Conservation (phyloP, 768 basidiomycete genomes). For the Kwoniella heveanensis region DNA sequence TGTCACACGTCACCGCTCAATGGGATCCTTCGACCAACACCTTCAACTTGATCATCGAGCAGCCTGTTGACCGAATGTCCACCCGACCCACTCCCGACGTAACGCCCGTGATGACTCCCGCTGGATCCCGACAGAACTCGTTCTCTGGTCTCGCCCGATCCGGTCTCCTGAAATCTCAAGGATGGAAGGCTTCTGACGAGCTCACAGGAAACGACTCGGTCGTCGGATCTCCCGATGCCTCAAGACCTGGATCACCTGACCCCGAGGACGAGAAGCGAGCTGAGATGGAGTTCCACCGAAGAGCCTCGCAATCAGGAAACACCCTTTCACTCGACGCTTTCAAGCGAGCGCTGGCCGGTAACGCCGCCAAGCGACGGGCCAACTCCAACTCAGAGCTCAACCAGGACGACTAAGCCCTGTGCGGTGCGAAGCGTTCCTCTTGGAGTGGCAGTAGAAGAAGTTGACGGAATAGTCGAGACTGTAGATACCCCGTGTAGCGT, state of each 20-base stretch:
- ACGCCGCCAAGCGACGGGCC: slow-evolving; percentile 42
- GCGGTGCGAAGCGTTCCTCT: too few relatives aligned
- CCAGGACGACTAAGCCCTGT: slow-evolving; percentile 16
- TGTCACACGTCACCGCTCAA: slow-evolving; percentile 52
- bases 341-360: slow-evolving; percentile 52
- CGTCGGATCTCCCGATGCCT: slow-evolving; percentile 46
- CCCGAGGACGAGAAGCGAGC: slow-evolving; percentile 24
- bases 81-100: slow-evolving; percentile 52
- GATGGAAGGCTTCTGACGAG: slow-evolving; percentile 49
- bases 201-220: slow-evolving; percentile 55
- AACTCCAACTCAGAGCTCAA: slow-evolving; percentile 26
- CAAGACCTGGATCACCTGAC: slow-evolving; percentile 37
- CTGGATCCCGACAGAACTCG: slow-evolving; percentile 47
- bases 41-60: slow-evolving; percentile 52
- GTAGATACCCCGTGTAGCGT: neutral
- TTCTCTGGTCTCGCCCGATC: slow-evolving; percentile 39
- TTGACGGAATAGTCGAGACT: neutral
- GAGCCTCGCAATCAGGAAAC: slow-evolving; percentile 17
- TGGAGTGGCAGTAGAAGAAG: too few relatives aligned
- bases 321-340: slow-evolving; percentile 51
- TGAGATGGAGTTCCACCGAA: slow-evolving; percentile 20
- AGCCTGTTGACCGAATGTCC: slow-evolving; percentile 50
- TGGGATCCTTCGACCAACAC: slow-evolving; percentile 51
- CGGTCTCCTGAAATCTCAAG: slow-evolving; percentile 9
- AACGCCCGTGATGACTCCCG: slow-evolving; percentile 55